Evolutionary conservation across 2,329 filamentous ascomycete genomes (phyloP).

Genomic region (Didymella sp.): DNA sequence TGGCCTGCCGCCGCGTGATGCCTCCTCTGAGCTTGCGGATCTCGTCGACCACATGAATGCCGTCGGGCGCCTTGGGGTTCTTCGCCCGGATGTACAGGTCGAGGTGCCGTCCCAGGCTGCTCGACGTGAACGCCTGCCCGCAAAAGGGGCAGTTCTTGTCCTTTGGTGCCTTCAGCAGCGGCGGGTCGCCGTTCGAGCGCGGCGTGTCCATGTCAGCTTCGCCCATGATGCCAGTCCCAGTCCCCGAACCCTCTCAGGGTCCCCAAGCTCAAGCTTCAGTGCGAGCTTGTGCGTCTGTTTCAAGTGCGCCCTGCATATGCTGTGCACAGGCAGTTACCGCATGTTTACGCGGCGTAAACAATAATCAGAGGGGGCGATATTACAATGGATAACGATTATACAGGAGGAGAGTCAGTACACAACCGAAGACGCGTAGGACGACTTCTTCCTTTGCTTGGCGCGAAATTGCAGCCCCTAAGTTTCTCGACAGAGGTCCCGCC

Average conservation of each 20-base stretch:
- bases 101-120: conserved; percentile 82
- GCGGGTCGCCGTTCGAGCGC: conserved; percentile 18
- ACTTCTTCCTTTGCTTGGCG: conserved; percentile 24
- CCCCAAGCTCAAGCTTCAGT: conserved; percentile 19
- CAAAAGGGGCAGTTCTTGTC: conserved; percentile 91
- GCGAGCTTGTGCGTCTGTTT: conserved; percentile 24
- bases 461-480: conserved; percentile 33
- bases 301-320: conserved; percentile 19
- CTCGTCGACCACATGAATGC: conserved; percentile 87
- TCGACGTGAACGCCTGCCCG: conserved; percentile 88
- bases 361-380: conserved; percentile 19
- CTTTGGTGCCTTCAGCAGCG: conserved; percentile 65
- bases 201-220: conserved; percentile 44
- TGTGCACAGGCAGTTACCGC: conserved; percentile 28
- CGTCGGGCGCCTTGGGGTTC: conserved; percentile 87
- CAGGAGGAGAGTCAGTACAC: neutral
- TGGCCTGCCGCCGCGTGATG: conserved; percentile 85
- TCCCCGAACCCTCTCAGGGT: conserved; percentile 19
- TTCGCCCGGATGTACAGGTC: conserved; percentile 94
- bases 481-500: conserved; percentile 10
- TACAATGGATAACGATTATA: neutral
- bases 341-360: conserved; percentile 33
- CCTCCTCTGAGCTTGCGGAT: conserved; percentile 82
- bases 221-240: conserved; percentile 30
- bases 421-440: conserved; percentile 21